These are phyloP conservation scores for Claviceps pazoutovae DNA, from an alignment of 2,329 filamentous ascomycete species.

Conservation along the genomic window DNA sequence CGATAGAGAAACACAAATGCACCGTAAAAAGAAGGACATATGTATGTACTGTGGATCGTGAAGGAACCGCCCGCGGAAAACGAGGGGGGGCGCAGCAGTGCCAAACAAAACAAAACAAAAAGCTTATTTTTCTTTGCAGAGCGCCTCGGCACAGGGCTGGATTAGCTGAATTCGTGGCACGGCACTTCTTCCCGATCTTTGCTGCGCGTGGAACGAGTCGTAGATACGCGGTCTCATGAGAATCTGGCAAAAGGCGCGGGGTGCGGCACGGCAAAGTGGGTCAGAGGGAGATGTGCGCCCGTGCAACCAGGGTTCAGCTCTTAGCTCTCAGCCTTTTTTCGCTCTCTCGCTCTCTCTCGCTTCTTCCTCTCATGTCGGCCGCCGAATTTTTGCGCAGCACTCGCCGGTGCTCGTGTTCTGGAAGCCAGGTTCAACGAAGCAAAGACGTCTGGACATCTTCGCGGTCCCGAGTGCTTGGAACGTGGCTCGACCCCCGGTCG, in stretches of 20 bases:
- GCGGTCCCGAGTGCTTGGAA: conserved; percentile 3
- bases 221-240: neutral
- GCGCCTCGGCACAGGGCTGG: neutral
- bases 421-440: neutral
- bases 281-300: neutral
- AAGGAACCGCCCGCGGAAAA: no score
- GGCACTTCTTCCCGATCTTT: no score
- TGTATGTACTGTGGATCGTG: no score
- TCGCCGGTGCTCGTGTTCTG: conserved; percentile 1
- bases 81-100: neutral
- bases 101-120: neutral
- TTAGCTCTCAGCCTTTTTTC: neutral
- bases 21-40: neutral
- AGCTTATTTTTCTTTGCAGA: neutral
- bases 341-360: neutral
- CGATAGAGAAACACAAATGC: neutral
- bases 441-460: neutral
- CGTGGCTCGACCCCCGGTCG: conserved; percentile 1
- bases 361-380: no score
- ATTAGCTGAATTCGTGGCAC: no score
- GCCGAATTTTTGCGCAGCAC: neutral
- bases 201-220: neutral
- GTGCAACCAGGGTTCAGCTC: neutral
- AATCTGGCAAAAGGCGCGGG: neutral
- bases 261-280: neutral